Percentiles rank a stretch among this genome's conserved stretches.
These are phyloP conservation scores for Stagonosporopsis vannaccii DNA, from an alignment of 2,329 filamentous ascomycete species.

Conservation along the genomic window DNA sequence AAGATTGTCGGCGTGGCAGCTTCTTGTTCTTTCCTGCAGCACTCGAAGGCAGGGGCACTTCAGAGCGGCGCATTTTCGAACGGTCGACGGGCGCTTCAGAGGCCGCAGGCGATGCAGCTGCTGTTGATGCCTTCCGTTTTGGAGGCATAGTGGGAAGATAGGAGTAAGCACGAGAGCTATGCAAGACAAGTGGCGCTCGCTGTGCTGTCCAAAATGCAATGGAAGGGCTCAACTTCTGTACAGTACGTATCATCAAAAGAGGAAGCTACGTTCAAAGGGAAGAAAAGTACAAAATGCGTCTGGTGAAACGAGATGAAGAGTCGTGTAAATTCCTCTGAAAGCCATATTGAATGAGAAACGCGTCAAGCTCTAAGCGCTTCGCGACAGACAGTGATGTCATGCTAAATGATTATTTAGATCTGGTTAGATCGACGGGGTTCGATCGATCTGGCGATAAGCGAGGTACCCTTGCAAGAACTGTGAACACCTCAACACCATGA, in stretches of 20 bases:
- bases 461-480: slow-evolving; percentile 6
- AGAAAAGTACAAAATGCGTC: slow-evolving; percentile 6
- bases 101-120: slow-evolving; percentile 25
- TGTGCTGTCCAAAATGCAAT: slow-evolving; percentile 28
- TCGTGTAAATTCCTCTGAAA: slow-evolving; percentile 12
- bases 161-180: slow-evolving; percentile 13
- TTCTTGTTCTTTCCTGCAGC: slow-evolving; percentile 21
- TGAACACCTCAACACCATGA: slow-evolving; percentile 3
- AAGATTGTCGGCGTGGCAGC: slow-evolving; percentile 36
- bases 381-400: slow-evolving; percentile 29
- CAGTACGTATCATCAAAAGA: slow-evolving; percentile 42
- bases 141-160: slow-evolving; percentile 31
- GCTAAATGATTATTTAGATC: slow-evolving; percentile 15
- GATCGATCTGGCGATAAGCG: slow-evolving; percentile 26
- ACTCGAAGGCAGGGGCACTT: slow-evolving; percentile 36
- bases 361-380: slow-evolving; percentile 28
- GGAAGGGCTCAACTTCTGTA: slow-evolving; percentile 25
- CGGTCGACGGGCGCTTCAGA: slow-evolving; percentile 18
- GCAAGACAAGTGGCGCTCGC: slow-evolving; percentile 23
- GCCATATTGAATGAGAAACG: slow-evolving; percentile 28
- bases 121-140: slow-evolving; percentile 43
- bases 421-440: slow-evolving; percentile 12
- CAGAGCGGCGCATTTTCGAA: slow-evolving; percentile 29
- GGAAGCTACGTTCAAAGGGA: slow-evolving; percentile 12
- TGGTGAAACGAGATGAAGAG: slow-evolving; percentile 7